Base-by-base conservation (phyloP, 1,139 yeast genomes). In the Kodamaea ohmeri region DNA sequence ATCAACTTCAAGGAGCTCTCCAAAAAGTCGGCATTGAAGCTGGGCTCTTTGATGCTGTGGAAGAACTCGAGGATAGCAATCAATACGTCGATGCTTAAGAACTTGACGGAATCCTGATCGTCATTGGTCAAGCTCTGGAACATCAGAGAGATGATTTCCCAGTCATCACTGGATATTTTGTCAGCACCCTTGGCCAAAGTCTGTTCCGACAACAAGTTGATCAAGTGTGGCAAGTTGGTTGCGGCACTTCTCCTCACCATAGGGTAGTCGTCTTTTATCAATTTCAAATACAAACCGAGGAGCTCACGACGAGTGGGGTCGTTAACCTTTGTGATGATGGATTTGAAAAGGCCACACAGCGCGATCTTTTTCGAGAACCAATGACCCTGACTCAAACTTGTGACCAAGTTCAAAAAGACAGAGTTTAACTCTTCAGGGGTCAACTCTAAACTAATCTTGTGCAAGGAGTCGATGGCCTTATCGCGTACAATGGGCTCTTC, bases 401-500 rank as follows among this genome's bases (percentile, higher is more conserved):
- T 83, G 47, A 94, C 78, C 49, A 92, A 71, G 9, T 88, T 89
- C 42, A 89, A 73, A 54, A 86, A 84, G 39, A 80, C 75, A 37
- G 75, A 73, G 46, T 73, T 74, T 32, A 89, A 66, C 58, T 89
- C 95, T 17, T 75, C 79, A 39, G 72, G 63, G n/a, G 83, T 64
- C 53, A 92, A 71, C 37, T 78, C 80, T 40, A 67, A 65, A 44
- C 90, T 80, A 47, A 92, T 77, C 39, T 68, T 69, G 58, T 88
- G 85, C 51, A 94, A 70, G 1, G 97, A 86, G 25, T 78, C 86
- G 38, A 92, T 90, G 9, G 98, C 97, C 55, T 87, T 86, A 54
- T 92, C 97, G 53, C 98, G 76, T 19, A 94, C 98, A 35, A 90
- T 76, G n/a, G 98, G 97, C 62, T 94, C 99, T 63, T 94, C 99